A percentile compares a stretch with the other conserved stretches of the same genome.
Evolutionary conservation across 257 asterid species (phyloP).

Genomic region (Rauvolfia tetraphylla): DNA sequence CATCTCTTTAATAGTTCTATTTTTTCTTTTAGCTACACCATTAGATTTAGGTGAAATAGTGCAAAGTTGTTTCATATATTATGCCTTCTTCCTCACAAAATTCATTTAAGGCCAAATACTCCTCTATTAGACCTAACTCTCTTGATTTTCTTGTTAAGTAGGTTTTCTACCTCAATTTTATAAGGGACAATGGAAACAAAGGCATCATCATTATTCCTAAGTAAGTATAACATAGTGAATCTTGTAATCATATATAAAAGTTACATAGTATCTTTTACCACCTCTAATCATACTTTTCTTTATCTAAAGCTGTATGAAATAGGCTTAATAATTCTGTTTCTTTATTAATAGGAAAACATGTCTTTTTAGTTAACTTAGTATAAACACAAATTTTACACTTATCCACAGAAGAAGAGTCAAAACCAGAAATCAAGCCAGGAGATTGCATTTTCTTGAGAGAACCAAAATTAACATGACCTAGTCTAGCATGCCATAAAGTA

Average conservation of each 20-base stretch:
- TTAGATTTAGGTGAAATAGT: not conserved
- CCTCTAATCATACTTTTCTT: not conserved
- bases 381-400: too few species aligned
- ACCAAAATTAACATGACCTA: not conserved
- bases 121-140: not conserved
- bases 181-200: not conserved
- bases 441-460: not conserved
- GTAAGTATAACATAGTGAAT: not conserved
- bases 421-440: too few species aligned
- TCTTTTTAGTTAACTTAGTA: too few species aligned
- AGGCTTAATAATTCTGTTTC: too few species aligned
- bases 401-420: not conserved
- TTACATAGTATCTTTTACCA: not conserved
- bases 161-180: not conserved
- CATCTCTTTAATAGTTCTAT: not conserved
- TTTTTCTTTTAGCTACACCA: not conserved
- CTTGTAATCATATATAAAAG: not conserved
- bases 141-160: not conserved
- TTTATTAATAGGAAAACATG: not conserved
- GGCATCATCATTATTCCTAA: not conserved
- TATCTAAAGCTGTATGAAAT: not conserved
- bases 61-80: not conserved
- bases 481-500: not conserved
- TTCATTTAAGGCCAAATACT: not conserved
- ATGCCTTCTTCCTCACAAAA: not conserved